Conservation (phyloP, 176 grass and related monocot genomes). For the Lolium perenne region DNA sequence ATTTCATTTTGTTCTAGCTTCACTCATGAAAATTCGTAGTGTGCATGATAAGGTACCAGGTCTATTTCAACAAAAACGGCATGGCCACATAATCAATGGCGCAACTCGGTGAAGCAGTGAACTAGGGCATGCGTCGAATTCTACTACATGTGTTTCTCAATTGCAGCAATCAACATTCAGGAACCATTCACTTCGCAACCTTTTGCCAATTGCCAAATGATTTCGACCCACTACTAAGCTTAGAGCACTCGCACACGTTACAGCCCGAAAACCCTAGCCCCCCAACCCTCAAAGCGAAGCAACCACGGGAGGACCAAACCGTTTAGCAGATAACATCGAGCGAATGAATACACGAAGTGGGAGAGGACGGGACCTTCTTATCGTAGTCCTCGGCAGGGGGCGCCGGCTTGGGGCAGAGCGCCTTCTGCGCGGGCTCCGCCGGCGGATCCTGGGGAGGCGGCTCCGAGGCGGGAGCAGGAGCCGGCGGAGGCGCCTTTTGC, state of each 20-base stretch:
- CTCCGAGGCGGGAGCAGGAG: background rate
- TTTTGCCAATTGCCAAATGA: background rate
- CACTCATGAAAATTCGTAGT: background rate
- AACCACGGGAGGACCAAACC: background rate
- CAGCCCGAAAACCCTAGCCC: constrained; percentile 26
- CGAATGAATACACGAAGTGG: background rate
- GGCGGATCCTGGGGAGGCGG: background rate
- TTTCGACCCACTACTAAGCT: background rate
- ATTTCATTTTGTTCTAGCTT: background rate
- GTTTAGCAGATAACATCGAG: background rate
- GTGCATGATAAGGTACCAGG: background rate
- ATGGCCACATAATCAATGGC: background rate
- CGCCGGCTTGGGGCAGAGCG: constrained; percentile 52
- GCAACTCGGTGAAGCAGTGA: background rate
- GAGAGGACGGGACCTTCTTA: constrained; percentile 40
- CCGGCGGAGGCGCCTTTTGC: background rate
- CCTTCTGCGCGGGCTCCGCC: constrained; percentile 49
- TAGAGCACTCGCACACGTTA: background rate
- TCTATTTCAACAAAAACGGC: background rate
- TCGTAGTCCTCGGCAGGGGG: constrained; percentile 46
- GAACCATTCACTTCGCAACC: background rate
- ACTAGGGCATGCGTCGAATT: background rate
- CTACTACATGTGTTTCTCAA: background rate
- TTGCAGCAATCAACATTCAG: background rate
- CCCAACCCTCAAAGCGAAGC: background rate